These are phyloP conservation scores for Dalbergia cultrata DNA, from an alignment of 306 rosid genomes.

Conservation along the genomic window DNA sequence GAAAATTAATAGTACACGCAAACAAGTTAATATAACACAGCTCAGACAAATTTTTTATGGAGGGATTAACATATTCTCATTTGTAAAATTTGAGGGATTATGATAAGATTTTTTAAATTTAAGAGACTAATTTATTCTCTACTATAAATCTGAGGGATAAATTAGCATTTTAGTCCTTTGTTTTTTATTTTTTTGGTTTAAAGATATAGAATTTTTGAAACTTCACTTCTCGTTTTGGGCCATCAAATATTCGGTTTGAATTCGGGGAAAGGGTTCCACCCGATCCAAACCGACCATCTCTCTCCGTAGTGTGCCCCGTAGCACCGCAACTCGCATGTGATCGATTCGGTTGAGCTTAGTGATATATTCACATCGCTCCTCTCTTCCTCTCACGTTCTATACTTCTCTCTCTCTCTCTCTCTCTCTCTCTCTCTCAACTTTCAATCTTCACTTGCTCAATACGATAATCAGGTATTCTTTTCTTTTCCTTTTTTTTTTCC, in stretches of 20 bases:
- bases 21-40: no score
- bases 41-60: no score
- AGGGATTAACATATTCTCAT: no score
- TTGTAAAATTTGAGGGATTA: no score
- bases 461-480: conserved; percentile 31
- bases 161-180: no score
- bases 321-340: neutral
- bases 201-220: no score
- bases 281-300: neutral
- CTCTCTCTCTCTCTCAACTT: neutral
- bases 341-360: conserved; percentile 18
- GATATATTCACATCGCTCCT: conserved; percentile 25
- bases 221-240: neutral
- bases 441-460: conserved; percentile 26
- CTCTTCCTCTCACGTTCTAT: neutral
- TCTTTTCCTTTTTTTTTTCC: no score
- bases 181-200: no score
- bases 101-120: no score
- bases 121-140: no score
- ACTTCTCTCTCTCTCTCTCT: neutral
- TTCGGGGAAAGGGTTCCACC: neutral
- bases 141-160: no score
- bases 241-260: neutral
- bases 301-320: neutral
- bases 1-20: no score